Percentiles rank a stretch among this genome's conserved stretches.
These are phyloP conservation scores for Ceriops decandra DNA, from an alignment of 345 rosid genomes.

Conservation along the genomic window DNA sequence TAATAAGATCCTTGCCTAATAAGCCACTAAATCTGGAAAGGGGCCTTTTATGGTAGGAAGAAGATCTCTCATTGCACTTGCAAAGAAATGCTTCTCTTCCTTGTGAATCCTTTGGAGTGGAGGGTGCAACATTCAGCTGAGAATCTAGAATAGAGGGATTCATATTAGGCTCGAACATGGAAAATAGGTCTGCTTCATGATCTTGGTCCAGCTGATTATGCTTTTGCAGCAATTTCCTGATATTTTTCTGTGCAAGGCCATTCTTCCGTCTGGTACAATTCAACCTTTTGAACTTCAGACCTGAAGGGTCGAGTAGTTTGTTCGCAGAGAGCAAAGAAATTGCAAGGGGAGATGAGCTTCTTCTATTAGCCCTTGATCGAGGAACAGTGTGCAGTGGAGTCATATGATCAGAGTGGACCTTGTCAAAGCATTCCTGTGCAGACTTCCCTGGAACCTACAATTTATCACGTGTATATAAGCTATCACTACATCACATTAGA, in stretches of 20 bases:
- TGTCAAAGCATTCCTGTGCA: constrained; percentile 78
- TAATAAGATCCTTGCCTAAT: constrained; percentile 28
- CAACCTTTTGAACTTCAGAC: constrained; percentile 31
- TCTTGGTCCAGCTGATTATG: constrained; percentile 40
- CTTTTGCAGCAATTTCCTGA: constrained; percentile 59
- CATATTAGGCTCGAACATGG: constrained; percentile 59
- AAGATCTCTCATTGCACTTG: constrained; percentile 32
- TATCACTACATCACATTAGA: background rate
- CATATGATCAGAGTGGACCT: constrained; percentile 51
- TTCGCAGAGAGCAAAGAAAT: constrained; percentile 62
- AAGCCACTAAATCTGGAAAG: constrained; percentile 39
- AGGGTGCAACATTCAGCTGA: constrained; percentile 24
- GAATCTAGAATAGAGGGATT: constrained; percentile 21
- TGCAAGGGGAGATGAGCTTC: constrained; percentile 38
- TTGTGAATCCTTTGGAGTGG: constrained; percentile 41
- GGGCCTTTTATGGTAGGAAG: constrained; percentile 33
- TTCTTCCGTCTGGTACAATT: constrained; percentile 29
- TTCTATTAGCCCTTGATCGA: constrained; percentile 48
- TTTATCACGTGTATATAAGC: constrained; percentile 2
- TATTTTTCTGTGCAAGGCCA: constrained; percentile 44
- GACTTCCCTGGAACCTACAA: constrained; percentile 79
- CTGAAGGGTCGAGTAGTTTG: constrained; percentile 50
- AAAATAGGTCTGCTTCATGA: constrained; percentile 59
- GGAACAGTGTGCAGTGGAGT: constrained; percentile 57
- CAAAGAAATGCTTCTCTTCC: constrained; percentile 41